Percentiles rank a stretch among this genome's conserved stretches.
phyloP scores from a whole-genome alignment of 2,329 filamentous ascomycete genomes.

The Cercospora nicotianae region DNA sequence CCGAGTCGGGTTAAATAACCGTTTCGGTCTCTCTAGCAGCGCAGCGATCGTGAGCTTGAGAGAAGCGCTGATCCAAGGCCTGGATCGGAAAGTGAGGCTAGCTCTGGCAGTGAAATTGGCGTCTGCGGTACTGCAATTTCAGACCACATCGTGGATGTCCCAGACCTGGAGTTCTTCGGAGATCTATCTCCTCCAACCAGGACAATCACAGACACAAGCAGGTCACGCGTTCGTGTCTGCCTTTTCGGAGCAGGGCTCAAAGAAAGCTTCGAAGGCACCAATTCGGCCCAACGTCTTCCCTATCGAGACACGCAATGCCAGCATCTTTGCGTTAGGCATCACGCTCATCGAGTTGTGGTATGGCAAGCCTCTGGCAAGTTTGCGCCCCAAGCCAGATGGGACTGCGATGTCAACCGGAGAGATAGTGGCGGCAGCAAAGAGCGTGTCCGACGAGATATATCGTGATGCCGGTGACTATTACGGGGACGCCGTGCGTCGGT shows the following conservation, averaged over 20 bases:
- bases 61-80: background rate
- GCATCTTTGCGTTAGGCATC: background rate
- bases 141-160: background rate
- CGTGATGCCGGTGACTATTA: background rate
- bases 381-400: background rate
- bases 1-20: background rate
- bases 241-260: background rate
- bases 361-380: background rate
- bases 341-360: background rate
- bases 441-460: background rate
- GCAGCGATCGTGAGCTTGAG: background rate
- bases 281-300: background rate
- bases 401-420: background rate
- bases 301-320: background rate
- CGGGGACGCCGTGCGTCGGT: background rate
- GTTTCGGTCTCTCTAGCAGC: background rate
- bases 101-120: background rate
- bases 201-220: background rate
- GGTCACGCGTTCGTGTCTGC: background rate
- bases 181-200: background rate
- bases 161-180: background rate
- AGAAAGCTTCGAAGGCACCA: background rate
- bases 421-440: background rate
- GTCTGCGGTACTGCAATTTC: background rate
- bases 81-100: background rate